Conservation (phyloP, 1,284 basidiomycete genomes). For the Fistulina hepatica region DNA sequence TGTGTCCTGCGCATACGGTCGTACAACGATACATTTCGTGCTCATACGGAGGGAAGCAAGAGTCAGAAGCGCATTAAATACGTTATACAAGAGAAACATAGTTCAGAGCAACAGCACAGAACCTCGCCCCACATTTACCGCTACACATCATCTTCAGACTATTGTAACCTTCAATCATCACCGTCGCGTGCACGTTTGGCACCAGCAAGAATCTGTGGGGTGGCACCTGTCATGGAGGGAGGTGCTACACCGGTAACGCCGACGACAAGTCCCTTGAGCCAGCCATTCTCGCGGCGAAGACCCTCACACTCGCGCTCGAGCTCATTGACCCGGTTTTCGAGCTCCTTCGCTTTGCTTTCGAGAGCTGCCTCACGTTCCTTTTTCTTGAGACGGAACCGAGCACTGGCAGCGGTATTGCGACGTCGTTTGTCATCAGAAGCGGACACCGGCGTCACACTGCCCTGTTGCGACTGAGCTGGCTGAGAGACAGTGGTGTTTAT, state of each 20-base stretch:
- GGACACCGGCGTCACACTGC: slow-evolving; percentile 24
- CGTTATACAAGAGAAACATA: too few relatives aligned
- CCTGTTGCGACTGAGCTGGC: too few relatives aligned
- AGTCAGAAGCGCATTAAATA: too few relatives aligned
- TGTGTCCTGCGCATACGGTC: too few relatives aligned
- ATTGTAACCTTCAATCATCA: too few relatives aligned
- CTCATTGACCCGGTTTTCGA: slow-evolving; percentile 74
- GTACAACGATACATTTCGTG: too few relatives aligned
- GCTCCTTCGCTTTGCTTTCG: slow-evolving; percentile 81
- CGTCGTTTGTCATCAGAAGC: slow-evolving; percentile 84
- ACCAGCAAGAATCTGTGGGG: neutral
- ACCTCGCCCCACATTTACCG: too few relatives aligned
- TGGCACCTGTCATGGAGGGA: neutral
- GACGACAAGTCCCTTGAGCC: slow-evolving; percentile 88
- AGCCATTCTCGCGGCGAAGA: slow-evolving; percentile 86
- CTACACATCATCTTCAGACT: too few relatives aligned
- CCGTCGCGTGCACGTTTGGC: neutral
- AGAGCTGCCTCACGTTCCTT: slow-evolving; percentile 95
- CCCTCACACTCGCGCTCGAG: slow-evolving; percentile 88
- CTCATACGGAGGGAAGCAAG: too few relatives aligned
- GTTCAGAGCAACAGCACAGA: too few relatives aligned
- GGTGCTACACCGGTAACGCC: slow-evolving; percentile 67
- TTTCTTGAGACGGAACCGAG: slow-evolving; percentile 98
- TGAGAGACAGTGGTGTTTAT: slow-evolving; percentile 21
- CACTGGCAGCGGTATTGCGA: slow-evolving; percentile 92